Conservation (phyloP, 768 basidiomycete species). For the Mycena albidolilacea region DNA sequence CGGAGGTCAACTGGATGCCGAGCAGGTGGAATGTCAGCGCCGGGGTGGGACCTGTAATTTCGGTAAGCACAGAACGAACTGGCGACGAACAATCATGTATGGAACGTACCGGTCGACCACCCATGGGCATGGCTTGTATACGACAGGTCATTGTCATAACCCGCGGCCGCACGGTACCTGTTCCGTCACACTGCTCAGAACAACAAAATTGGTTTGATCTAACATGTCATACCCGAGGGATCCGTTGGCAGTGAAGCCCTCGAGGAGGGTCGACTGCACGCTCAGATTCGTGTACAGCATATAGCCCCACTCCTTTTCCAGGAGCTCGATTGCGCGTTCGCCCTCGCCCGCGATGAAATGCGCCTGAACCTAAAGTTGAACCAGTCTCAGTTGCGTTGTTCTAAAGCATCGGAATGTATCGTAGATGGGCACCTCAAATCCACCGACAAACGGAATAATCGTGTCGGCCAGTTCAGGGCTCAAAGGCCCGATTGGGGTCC, state of each 20-base stretch:
- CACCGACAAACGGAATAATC: constrained; percentile 67
- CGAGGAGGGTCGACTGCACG: constrained; percentile 57
- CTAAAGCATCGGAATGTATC: neutral
- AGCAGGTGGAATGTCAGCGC: constrained; percentile 64
- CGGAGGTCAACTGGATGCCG: constrained; percentile 58
- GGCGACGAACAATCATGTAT: neutral
- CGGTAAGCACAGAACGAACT: neutral
- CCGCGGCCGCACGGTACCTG: constrained; percentile 60
- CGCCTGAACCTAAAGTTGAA: neutral
- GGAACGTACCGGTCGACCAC: constrained; percentile 54
- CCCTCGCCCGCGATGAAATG: constrained; percentile 58
- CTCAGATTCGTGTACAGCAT: constrained; percentile 64
- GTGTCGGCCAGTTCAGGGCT: constrained; percentile 66
- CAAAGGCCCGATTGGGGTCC: constrained; percentile 64
- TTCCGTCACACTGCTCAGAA: neutral
- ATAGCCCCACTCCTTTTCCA: constrained; percentile 65
- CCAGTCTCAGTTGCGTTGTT: neutral
- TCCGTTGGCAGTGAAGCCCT: constrained; percentile 64
- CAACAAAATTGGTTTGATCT: neutral
- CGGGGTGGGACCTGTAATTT: constrained; percentile 56
- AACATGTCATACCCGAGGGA: constrained; percentile 54
- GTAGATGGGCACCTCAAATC: constrained; percentile 57
- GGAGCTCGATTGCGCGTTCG: constrained; percentile 60
- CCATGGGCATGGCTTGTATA: constrained; percentile 65
- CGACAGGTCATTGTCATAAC: constrained; percentile 62